Conservation (phyloP, 2,329 filamentous ascomycete genomes). For the Aspergillus japonicus region DNA sequence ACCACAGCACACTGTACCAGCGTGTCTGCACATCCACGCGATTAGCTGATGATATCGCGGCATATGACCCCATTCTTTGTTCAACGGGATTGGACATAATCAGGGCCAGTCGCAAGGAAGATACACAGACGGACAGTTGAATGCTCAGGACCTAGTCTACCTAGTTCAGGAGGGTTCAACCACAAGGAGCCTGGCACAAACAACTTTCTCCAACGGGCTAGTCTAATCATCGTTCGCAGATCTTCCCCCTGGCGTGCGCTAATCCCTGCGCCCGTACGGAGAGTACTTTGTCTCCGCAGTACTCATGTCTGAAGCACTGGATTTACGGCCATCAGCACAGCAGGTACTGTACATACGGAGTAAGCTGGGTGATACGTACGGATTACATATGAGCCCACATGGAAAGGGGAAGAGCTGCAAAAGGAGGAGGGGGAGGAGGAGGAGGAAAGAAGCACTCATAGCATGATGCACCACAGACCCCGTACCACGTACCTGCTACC, state of each 20-base stretch:
- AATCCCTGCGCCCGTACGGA: background rate
- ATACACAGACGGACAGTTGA: background rate
- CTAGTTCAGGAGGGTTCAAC: no score
- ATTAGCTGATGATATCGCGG: slow-evolving; percentile 10
- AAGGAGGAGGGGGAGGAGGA: background rate
- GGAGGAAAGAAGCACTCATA: background rate
- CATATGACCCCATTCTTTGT: slow-evolving; percentile 6
- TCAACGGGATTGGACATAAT: background rate
- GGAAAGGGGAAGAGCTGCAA: background rate
- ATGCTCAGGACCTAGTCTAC: no score
- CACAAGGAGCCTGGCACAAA: background rate
- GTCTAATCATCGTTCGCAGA: background rate
- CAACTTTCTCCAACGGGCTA: background rate
- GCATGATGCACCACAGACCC: background rate
- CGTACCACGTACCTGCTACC: background rate
- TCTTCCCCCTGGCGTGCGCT: background rate
- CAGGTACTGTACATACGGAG: background rate
- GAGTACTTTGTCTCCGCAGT: background rate
- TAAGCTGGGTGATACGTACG: no score
- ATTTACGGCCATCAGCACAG: background rate
- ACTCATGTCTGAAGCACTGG: background rate
- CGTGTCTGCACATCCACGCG: slow-evolving; percentile 1
- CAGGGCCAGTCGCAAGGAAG: slow-evolving; percentile 1
- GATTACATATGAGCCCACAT: background rate
- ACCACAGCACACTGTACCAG: background rate